These are phyloP conservation scores for Vanderwaltozyma verrucispora DNA, from an alignment of 805 yeast genomes.

Conservation along the genomic window DNA sequence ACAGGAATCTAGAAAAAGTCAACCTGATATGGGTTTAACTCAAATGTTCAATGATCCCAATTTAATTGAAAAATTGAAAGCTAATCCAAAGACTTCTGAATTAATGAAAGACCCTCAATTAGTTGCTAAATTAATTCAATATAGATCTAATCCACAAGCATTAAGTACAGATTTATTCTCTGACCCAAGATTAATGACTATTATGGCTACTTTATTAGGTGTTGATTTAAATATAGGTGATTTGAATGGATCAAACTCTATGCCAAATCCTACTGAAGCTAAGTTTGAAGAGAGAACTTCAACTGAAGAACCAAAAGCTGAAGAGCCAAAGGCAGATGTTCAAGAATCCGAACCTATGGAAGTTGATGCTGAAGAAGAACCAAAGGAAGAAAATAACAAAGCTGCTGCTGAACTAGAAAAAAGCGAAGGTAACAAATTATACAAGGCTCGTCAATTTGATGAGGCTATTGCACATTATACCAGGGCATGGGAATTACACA, in stretches of 20 bases:
- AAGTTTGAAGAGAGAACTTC: conserved; percentile 8
- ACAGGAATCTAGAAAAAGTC: conserved; percentile 36
- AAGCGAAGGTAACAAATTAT: conserved; percentile 75
- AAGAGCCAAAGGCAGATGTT: conserved; percentile 19
- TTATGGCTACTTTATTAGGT: conserved; percentile 79
- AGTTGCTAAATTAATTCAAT: conserved; percentile 52
- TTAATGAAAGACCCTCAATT: conserved; percentile 80
- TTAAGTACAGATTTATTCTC: conserved; percentile 57
- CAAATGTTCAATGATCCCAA: conserved; percentile 73
- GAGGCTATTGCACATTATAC: conserved; percentile 83
- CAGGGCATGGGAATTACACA: conserved; percentile 70
- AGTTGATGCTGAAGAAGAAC: conserved; percentile 26
- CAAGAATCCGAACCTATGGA: conserved; percentile 30
- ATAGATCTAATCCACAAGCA: conserved; percentile 62
- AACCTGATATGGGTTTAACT: conserved; percentile 68
- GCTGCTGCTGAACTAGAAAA: conserved; percentile 58
- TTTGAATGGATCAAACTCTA: conserved; percentile 19
- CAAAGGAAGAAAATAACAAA: conserved; percentile 26
- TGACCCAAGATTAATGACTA: conserved; percentile 82
- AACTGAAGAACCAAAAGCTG: conserved; percentile 15
- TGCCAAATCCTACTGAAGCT: conserved; percentile 22
- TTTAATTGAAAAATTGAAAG: conserved; percentile 60
- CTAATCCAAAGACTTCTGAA: conserved; percentile 80
- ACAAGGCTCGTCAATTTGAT: conserved; percentile 81
- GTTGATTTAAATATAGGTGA: conserved; percentile 51